phyloP scores from a whole-genome alignment of 2,329 filamentous ascomycete species.

The Pezicula carpinea region DNA sequence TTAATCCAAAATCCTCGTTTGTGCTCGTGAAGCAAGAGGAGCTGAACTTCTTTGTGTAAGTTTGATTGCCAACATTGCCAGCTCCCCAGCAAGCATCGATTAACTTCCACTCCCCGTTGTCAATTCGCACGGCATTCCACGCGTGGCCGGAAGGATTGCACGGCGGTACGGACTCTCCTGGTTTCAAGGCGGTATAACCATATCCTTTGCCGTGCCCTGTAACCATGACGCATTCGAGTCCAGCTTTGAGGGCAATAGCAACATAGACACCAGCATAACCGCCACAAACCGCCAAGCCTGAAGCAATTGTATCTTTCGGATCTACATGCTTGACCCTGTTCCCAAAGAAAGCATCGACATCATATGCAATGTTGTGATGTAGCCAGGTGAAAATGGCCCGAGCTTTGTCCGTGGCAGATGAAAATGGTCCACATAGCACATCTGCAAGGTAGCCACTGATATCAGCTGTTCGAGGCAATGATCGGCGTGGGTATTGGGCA shows the following conservation, averaged over 20 bases:
- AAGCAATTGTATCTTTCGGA: constrained; percentile 67
- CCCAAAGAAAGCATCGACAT: constrained; percentile 73
- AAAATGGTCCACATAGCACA: constrained; percentile 73
- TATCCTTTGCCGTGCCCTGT: constrained; percentile 83
- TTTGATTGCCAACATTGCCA: constrained; percentile 54
- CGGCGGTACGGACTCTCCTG: constrained; percentile 62
- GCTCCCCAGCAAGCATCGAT: constrained; percentile 93
- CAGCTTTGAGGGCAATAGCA: constrained; percentile 71
- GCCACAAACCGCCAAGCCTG: constrained; percentile 82
- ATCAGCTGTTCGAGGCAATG: constrained; percentile 56
- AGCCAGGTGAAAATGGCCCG: constrained; percentile 92
- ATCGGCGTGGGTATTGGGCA: constrained; percentile 66
- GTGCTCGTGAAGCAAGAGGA: constrained; percentile 53
- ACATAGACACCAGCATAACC: constrained; percentile 84
- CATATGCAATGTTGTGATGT: constrained; percentile 88
- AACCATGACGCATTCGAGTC: constrained; percentile 72
- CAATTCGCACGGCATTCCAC: constrained; percentile 90
- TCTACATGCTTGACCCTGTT: constrained; percentile 62
- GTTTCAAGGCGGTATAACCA: constrained; percentile 59
- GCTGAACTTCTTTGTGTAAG: constrained; percentile 65
- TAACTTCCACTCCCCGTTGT: constrained; percentile 85
- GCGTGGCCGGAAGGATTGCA: constrained; percentile 66
- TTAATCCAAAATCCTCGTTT: constrained; percentile 77
- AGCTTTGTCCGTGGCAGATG: constrained; percentile 84
- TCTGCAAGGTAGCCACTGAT: constrained; percentile 72